These are phyloP conservation scores for Hawksworthiomyces lignivorus DNA, from an alignment of 2,329 filamentous ascomycete species.

Conservation along the genomic window DNA sequence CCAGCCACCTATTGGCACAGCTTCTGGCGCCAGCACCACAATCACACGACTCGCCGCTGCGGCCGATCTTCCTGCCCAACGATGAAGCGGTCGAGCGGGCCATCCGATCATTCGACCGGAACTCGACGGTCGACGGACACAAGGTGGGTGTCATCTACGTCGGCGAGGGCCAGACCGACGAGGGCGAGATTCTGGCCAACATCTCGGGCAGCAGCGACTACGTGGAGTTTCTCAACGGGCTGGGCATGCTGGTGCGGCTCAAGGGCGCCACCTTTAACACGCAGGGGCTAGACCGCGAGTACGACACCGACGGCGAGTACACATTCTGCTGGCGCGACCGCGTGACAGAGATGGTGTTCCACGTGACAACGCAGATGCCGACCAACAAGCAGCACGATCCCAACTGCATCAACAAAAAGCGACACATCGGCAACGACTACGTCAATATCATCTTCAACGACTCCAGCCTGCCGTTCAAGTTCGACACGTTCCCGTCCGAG, in stretches of 20 bases:
- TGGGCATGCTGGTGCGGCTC: constrained; percentile 75
- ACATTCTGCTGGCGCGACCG: constrained; percentile 93
- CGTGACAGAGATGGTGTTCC: constrained; percentile 91
- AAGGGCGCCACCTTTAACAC: constrained; percentile 85
- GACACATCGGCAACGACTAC: constrained; percentile 93
- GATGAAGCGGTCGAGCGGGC: constrained; percentile 65
- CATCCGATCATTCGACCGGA: constrained; percentile 76
- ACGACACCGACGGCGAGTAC: constrained; percentile 75
- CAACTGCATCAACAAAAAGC: constrained; percentile 76
- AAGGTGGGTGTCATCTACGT: constrained; percentile 95
- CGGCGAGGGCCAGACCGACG: constrained; percentile 73
- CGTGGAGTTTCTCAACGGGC: constrained; percentile 69
- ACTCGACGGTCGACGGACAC: constrained; percentile 85
- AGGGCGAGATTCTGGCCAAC: constrained; percentile 81
- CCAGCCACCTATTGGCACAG: constrained; percentile 66
- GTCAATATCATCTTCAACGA: constrained; percentile 99
- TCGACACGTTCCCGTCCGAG: constrained; percentile 86
- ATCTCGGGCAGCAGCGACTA: constrained; percentile 82
- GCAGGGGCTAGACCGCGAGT: constrained; percentile 74
- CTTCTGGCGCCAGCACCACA: constrained; percentile 57
- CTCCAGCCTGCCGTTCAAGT: constrained; percentile 79
- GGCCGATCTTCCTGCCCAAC: constrained; percentile 67
- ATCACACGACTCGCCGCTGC: constrained; percentile 45
- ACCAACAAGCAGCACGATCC: constrained; percentile 72
- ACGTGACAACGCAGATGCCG: constrained; percentile 96